These are phyloP conservation scores for Solanum chiquidenum DNA, from an alignment of 257 asterid genomes.

Conservation along the genomic window DNA sequence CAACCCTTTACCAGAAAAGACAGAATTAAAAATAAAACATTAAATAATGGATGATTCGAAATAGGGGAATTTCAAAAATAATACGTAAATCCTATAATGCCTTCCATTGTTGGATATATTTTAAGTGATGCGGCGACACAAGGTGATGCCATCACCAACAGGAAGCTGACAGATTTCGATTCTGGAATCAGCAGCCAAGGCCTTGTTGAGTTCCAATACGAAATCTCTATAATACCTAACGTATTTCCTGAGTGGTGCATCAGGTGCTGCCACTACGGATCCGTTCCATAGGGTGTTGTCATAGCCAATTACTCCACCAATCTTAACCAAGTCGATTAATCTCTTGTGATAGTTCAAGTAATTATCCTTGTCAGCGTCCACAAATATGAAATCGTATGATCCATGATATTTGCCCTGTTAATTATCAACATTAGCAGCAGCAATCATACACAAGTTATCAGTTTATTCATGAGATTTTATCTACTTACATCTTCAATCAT, in stretches of 20 bases:
- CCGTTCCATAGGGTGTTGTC: constrained; percentile 38
- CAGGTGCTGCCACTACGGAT: constrained; percentile 26
- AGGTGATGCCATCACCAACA: constrained; percentile 54
- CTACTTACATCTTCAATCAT: constrained; percentile 3
- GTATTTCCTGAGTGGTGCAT: constrained; percentile 15
- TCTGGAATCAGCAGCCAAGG: constrained; percentile 38
- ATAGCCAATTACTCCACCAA: constrained; percentile 33
- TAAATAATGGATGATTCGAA: not conserved
- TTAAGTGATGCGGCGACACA: constrained; percentile 37
- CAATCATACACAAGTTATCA: not conserved
- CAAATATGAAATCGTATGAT: constrained; percentile 50
- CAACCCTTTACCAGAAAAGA: not conserved
- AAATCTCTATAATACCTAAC: constrained; percentile 15
- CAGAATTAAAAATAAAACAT: not conserved
- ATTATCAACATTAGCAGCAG: not conserved
- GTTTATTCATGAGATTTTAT: not conserved
- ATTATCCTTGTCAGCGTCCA: constrained; percentile 57
- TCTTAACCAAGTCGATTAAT: constrained; percentile 31
- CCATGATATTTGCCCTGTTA: constrained; percentile 42
- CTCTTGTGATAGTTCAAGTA: constrained; percentile 47
- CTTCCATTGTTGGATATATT: not conserved
- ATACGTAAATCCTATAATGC: not conserved
- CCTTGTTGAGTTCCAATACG: constrained; percentile 33
- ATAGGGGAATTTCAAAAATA: not conserved
- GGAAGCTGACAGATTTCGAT: constrained; percentile 53